A percentile compares a stretch with the other conserved stretches of the same genome.
Conservation (phyloP, 352 stramenopile genomes). For the Lagenidium giganteum region DNA sequence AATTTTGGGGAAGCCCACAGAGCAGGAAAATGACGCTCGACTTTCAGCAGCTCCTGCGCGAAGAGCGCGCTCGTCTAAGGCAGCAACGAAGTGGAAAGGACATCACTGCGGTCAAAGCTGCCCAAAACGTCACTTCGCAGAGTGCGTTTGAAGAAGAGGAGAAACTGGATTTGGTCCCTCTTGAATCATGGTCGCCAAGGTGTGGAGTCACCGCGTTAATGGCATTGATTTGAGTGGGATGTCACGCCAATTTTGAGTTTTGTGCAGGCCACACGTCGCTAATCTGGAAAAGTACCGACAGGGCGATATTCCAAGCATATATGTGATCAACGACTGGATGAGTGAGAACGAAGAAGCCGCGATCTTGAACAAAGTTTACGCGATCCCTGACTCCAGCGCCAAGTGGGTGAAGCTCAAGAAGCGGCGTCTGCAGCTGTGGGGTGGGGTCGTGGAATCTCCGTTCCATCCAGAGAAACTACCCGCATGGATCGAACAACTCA, state of each 20-base stretch:
- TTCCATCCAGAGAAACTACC: slow-evolving; percentile 33
- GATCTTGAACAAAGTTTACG: slow-evolving; percentile 50
- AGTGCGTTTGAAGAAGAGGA: too few relatives aligned
- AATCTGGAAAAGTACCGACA: slow-evolving; percentile 25
- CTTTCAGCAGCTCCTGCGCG: slow-evolving; percentile 33
- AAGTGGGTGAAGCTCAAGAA: slow-evolving; percentile 47
- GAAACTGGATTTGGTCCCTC: too few relatives aligned
- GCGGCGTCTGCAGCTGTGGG: slow-evolving; percentile 55
- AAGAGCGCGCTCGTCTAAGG: slow-evolving; percentile 31
- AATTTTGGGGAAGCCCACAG: slow-evolving; percentile 1
- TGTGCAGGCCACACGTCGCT: slow-evolving; percentile 17
- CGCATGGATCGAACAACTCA: slow-evolving; percentile 43
- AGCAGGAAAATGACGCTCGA: too few relatives aligned
- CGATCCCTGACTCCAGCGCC: slow-evolving; percentile 22
- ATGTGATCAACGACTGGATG: slow-evolving; percentile 55
- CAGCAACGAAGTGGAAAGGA: slow-evolving; percentile 1
- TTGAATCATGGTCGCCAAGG: background rate
- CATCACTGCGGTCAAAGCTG: too few relatives aligned
- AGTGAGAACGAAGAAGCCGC: slow-evolving; percentile 37
- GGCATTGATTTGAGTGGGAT: background rate
- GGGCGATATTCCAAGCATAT: slow-evolving; percentile 27
- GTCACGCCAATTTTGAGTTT: too few relatives aligned
- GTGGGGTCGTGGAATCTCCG: slow-evolving; percentile 40
- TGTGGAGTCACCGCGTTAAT: background rate
- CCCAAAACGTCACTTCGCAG: too few relatives aligned